Percentiles rank a stretch among this genome's conserved stretches.
Conservation (phyloP, 108 stramenopile genomes). For the Cyclostephanos invisitatus region DNA sequence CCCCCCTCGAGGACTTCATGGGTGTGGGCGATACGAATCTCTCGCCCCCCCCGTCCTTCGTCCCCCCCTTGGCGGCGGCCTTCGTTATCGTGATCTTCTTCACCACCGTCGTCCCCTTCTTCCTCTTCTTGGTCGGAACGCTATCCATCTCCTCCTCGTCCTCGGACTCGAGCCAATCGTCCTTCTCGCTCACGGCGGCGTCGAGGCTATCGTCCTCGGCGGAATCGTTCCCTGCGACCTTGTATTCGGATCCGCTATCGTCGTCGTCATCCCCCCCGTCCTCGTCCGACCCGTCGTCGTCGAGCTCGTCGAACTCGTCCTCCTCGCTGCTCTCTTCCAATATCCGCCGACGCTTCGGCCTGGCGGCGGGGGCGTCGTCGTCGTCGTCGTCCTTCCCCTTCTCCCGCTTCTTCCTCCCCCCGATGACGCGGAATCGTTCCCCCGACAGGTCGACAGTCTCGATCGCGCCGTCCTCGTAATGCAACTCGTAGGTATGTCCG, state of each 20-base stretch:
- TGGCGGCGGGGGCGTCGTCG: not conserved
- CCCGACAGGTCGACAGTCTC: slow-evolving; percentile 20
- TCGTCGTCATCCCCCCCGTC: slow-evolving; percentile 46
- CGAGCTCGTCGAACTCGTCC: slow-evolving; percentile 30
- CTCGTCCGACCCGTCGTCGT: slow-evolving; percentile 36
- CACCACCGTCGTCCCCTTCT: slow-evolving; percentile 22
- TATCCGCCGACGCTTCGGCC: slow-evolving; percentile 14
- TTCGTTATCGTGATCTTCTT: slow-evolving; percentile 14
- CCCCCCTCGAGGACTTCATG: slow-evolving; percentile 13
- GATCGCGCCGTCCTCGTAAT: slow-evolving; percentile 40
- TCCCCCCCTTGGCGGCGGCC: slow-evolving; percentile 6
- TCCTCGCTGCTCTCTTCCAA: slow-evolving; percentile 41
- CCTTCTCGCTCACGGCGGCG: slow-evolving; percentile 20
- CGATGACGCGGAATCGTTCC: slow-evolving; percentile 11
- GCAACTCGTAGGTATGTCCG: slow-evolving; percentile 8
- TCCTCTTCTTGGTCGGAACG: slow-evolving; percentile 4
- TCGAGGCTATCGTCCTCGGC: slow-evolving; percentile 40
- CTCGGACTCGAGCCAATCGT: slow-evolving; percentile 61
- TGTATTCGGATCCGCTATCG: slow-evolving; percentile 38
- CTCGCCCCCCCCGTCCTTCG: not conserved
- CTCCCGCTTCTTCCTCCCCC: not conserved
- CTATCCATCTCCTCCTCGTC: no score
- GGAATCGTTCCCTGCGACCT: slow-evolving; percentile 50
- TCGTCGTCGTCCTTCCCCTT: not conserved
- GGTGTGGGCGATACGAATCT: slow-evolving; percentile 36